phyloP scores from a whole-genome alignment of 1,284 basidiomycete species.

The Ceratobasidium sp. region DNA sequence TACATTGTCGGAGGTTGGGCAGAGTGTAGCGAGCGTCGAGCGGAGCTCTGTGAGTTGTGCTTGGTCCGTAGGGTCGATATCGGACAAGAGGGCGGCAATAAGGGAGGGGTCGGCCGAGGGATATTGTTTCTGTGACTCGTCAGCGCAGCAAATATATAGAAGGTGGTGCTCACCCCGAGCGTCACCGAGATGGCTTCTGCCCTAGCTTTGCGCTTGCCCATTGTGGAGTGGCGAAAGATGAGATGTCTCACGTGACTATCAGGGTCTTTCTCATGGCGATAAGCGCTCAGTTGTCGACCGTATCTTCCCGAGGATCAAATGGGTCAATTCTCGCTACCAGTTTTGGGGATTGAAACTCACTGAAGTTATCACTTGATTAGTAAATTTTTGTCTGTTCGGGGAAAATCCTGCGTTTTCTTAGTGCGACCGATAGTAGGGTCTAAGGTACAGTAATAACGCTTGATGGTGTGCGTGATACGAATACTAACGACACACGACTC shows the following conservation, averaged over 20 bases:
- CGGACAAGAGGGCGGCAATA: constrained; percentile 25
- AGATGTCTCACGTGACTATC: constrained; percentile 26
- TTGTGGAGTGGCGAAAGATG: constrained; percentile 16
- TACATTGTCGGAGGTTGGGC: background rate
- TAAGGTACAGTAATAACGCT: no score
- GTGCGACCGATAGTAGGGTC: no score
- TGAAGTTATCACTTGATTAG: no score
- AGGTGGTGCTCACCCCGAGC: background rate
- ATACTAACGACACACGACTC: no score
- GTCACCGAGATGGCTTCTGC: background rate
- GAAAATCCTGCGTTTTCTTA: no score
- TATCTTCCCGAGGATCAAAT: no score
- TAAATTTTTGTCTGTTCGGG: no score
- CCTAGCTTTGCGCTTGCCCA: constrained; percentile 5
- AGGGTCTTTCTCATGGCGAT: background rate
- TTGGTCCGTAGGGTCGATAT: constrained; percentile 13
- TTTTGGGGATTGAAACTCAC: no score
- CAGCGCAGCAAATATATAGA: background rate
- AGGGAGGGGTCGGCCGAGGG: constrained; percentile 25
- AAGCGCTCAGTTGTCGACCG: no score
- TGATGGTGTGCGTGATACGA: no score
- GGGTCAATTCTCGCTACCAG: no score
- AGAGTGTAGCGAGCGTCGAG: constrained; percentile 11
- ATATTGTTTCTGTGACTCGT: constrained; percentile 20
- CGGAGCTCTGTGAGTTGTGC: constrained; percentile 6